phyloP scores from a whole-genome alignment of 2,329 filamentous ascomycete species.

The Cadophora gregata region DNA sequence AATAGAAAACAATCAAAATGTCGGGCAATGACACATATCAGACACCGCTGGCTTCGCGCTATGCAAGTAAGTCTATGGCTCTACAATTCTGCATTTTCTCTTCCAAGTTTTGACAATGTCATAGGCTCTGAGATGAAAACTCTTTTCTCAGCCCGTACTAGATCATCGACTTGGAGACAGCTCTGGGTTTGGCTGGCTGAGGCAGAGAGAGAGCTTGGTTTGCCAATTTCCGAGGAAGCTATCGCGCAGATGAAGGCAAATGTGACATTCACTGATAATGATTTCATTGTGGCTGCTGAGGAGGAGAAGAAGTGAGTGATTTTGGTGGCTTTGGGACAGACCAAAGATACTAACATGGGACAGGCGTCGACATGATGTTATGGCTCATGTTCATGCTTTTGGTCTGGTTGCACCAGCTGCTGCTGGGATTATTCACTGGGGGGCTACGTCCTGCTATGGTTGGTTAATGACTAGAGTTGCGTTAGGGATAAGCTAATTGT shows the following conservation, averaged over 20 bases:
- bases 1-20: constrained; percentile 33
- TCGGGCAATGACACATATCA: constrained; percentile 60
- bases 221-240: constrained; percentile 76
- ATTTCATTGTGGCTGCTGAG: constrained; percentile 74
- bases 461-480: not conserved
- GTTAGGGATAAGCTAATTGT: not conserved
- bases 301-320: constrained; percentile 68
- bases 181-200: constrained; percentile 87
- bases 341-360: not conserved
- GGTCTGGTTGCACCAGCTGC: constrained; percentile 76
- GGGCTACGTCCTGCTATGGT: constrained; percentile 45
- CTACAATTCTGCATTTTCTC: not conserved
- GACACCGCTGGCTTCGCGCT: constrained; percentile 74
- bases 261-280: constrained; percentile 75
- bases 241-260: constrained; percentile 78
- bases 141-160: constrained; percentile 78
- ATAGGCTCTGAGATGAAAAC: constrained; percentile 67
- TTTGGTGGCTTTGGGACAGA: not conserved
- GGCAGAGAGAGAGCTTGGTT: constrained; percentile 79
- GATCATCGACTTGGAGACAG: constrained; percentile 52
- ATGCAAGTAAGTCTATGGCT: constrained; percentile 54
- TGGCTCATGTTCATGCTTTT: constrained; percentile 73
- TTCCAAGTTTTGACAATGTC: constrained; percentile 13
- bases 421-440: constrained; percentile 75
- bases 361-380: constrained; percentile 66